Evolutionary conservation across 495 filamentous ascomycete genomes (phyloP).

Genomic region (Choiromyces venosus): DNA sequence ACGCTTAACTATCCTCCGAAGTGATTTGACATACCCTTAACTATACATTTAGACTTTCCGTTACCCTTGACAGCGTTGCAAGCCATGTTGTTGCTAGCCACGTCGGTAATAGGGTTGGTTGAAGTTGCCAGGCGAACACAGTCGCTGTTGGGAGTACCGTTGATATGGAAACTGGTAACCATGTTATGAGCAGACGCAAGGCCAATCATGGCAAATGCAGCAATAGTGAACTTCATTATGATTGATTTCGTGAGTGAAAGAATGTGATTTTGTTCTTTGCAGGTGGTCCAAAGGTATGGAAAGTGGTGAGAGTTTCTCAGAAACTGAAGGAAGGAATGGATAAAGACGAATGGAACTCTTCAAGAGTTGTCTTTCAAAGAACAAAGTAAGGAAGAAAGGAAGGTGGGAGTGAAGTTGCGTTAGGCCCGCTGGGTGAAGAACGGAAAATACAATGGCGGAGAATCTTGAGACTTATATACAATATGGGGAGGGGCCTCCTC

Average conservation of each 20-base stretch:
- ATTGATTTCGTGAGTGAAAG: neutral
- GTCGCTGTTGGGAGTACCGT: constrained; percentile 17
- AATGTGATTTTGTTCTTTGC: constrained; percentile 5
- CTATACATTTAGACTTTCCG: constrained; percentile 13
- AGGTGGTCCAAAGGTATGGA: neutral
- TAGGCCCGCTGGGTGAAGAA: constrained; percentile 21
- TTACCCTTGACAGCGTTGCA: constrained; percentile 47
- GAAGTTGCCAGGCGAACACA: constrained; percentile 27
- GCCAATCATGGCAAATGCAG: constrained; percentile 19
- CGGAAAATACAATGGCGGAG: neutral
- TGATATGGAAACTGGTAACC: constrained; percentile 30
- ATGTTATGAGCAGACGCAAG: constrained; percentile 19
- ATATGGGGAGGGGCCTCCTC: neutral
- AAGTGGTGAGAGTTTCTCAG: constrained; percentile 18
- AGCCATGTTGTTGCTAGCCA: constrained; percentile 59
- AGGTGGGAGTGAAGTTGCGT: constrained; percentile 7
- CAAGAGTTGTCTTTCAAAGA: constrained; percentile 29
- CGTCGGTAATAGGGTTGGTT: constrained; percentile 52
- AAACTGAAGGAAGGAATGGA: constrained; percentile 11
- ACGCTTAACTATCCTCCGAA: neutral
- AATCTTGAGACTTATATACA: neutral
- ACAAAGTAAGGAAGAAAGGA: neutral
- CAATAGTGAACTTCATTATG: constrained; percentile 18
- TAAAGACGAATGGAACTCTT: constrained; percentile 18
- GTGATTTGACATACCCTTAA: constrained; percentile 14